A percentile compares a stretch with the other conserved stretches of the same genome.
phyloP scores from a whole-genome alignment of 768 basidiomycete species.

The Coprinopsis sp. region DNA sequence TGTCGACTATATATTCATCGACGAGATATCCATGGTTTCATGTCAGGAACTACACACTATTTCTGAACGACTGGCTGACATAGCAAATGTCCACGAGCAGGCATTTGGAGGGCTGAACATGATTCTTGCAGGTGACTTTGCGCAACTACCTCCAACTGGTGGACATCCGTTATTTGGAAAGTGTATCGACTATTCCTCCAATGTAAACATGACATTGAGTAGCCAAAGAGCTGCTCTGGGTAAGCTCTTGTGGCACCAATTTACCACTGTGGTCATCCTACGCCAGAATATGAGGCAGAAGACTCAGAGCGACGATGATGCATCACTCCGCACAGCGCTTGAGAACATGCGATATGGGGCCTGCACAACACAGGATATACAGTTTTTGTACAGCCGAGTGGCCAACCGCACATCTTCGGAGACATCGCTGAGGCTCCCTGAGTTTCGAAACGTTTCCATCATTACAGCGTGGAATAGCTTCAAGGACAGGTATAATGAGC shows the following conservation, averaged over 20 bases:
- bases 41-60: neutral
- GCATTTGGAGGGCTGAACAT: constrained; percentile 8
- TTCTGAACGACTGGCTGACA: neutral
- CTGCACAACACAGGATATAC: constrained; percentile 21
- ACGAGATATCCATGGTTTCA: constrained; percentile 2
- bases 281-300: constrained; percentile 14
- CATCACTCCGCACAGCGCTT: constrained; percentile 21
- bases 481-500: constrained; percentile 28
- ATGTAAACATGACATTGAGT: neutral
- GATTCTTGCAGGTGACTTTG: constrained; percentile 34
- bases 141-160: constrained; percentile 25
- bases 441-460: constrained; percentile 27
- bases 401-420: constrained; percentile 14
- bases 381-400: constrained; percentile 19
- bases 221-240: constrained; percentile 20
- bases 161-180: too few relatives aligned
- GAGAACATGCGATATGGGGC: constrained; percentile 25
- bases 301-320: constrained; percentile 15
- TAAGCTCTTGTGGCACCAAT: constrained; percentile 26
- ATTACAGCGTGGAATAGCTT: constrained; percentile 26
- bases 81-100: neutral
- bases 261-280: constrained; percentile 24
- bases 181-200: neutral
- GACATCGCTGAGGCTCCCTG: constrained; percentile 13
- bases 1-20: neutral